Conservation (phyloP, 495 filamentous ascomycete species). For the Penicillium waksmanii region DNA sequence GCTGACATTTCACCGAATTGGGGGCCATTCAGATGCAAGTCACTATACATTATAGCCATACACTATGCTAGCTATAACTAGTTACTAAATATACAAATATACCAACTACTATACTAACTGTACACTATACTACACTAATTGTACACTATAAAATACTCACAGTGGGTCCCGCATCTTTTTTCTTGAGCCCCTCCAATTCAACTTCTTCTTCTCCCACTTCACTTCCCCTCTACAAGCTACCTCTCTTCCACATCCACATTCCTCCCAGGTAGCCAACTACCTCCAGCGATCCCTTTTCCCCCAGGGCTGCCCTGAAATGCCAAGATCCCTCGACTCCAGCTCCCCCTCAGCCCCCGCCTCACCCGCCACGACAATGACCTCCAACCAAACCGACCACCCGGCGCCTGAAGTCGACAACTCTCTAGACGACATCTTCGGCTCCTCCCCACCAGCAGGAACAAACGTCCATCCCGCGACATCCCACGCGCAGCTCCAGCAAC, state of each 20-base stretch:
- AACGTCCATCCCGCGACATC: background rate
- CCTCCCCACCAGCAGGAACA: constrained; percentile 37
- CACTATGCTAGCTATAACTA: too few species aligned
- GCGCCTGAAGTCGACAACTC: constrained; percentile 33
- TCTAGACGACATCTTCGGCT: constrained; percentile 55
- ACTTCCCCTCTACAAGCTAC: too few species aligned
- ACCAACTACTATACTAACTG: too few species aligned
- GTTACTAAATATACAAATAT: too few species aligned
- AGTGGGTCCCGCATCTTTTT: background rate
- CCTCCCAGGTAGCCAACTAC: background rate
- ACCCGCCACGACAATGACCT: constrained; percentile 36
- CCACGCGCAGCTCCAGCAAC: background rate
- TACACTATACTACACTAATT: too few species aligned
- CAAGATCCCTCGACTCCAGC: background rate
- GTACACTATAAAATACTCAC: too few species aligned
- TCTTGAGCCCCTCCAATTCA: background rate
- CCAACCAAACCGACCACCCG: constrained; percentile 20
- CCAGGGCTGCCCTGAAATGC: background rate
- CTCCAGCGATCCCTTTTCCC: background rate
- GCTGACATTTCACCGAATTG: background rate
- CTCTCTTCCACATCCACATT: background rate
- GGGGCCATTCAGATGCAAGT: background rate
- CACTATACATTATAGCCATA: too few species aligned
- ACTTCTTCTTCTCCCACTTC: background rate
- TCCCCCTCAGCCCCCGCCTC: background rate